These are phyloP conservation scores for Umbelopsis ramanniana DNA, from an alignment of 192 early-diverging fungal genomes.

Conservation along the genomic window DNA sequence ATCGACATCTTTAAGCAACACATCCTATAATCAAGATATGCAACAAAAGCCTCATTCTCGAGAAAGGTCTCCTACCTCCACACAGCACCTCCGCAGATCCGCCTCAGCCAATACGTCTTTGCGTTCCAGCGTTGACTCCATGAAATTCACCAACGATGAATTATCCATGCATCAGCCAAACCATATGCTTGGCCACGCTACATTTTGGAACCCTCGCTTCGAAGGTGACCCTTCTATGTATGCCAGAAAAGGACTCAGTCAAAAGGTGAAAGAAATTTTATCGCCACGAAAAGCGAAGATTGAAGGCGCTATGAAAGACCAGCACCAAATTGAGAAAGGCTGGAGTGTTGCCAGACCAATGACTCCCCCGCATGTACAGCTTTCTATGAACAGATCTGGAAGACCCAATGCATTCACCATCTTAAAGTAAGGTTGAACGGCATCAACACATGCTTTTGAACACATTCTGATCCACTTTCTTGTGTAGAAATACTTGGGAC, in stretches of 20 bases:
- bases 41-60: conserved; percentile 4
- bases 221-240: conserved; percentile 21
- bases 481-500: conserved; percentile 11
- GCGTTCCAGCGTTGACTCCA: neutral
- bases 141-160: neutral
- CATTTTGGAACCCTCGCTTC: conserved; percentile 37
- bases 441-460: neutral
- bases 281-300: conserved; percentile 26
- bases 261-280: conserved; percentile 27
- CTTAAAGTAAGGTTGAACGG: conserved; percentile 26
- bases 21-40: neutral
- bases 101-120: conserved; percentile 1
- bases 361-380: conserved; percentile 23
- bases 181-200: conserved; percentile 17
- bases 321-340: conserved; percentile 20
- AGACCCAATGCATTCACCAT: conserved; percentile 28
- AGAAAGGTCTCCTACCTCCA: neutral
- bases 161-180: neutral
- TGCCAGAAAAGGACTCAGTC: conserved; percentile 26
- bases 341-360: conserved; percentile 24
- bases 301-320: conserved; percentile 26
- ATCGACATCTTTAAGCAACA: neutral
- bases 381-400: conserved; percentile 3
- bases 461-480: too few relatives aligned
- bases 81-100: neutral